phyloP scores from a whole-genome alignment of 2,329 filamentous ascomycete genomes.

The Aschersonia sp. region DNA sequence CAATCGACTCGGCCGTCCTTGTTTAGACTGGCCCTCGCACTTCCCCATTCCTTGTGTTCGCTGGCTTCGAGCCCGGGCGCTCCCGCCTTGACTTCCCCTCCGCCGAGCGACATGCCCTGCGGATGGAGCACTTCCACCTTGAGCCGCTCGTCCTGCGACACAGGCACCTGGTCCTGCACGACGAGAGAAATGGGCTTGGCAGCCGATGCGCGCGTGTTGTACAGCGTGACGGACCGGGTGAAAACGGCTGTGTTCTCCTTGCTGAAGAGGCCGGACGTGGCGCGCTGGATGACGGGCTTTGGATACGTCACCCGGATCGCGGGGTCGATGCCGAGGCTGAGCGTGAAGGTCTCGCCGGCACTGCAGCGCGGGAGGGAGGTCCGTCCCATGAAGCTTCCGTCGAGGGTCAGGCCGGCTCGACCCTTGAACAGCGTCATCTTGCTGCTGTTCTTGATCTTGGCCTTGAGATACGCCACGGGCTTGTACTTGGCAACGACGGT shows the following conservation, averaged over 20 bases:
- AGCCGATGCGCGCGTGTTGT: slow-evolving; percentile 27
- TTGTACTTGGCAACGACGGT: slow-evolving; percentile 42
- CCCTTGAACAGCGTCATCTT: slow-evolving; percentile 37
- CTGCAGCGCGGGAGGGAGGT: slow-evolving; percentile 36
- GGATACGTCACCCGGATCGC: slow-evolving; percentile 36
- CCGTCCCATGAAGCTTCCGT: slow-evolving; percentile 42
- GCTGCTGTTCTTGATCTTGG: slow-evolving; percentile 34
- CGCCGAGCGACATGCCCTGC: slow-evolving; percentile 24
- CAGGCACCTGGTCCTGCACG: slow-evolving; percentile 42
- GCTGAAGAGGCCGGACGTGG: slow-evolving; percentile 31
- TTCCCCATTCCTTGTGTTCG: slow-evolving; percentile 29
- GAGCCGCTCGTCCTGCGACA: slow-evolving; percentile 41
- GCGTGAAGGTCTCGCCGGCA: slow-evolving; percentile 32
- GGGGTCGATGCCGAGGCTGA: slow-evolving; percentile 42
- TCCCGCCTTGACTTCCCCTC: slow-evolving; percentile 20
- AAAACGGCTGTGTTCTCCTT: slow-evolving; percentile 35
- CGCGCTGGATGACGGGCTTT: slow-evolving; percentile 34
- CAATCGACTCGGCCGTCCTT: slow-evolving; percentile 41
- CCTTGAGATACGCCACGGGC: slow-evolving; percentile 39
- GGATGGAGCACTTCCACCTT: slow-evolving; percentile 33
- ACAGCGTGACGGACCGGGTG: slow-evolving; percentile 27
- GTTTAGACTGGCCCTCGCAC: slow-evolving; percentile 30
- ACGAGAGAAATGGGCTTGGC: slow-evolving; percentile 26
- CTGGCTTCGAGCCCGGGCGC: slow-evolving; percentile 9
- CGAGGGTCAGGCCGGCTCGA: slow-evolving; percentile 37